Conservation (phyloP, 2,329 filamentous ascomycete species). For the Paecilomyces formosus region DNA sequence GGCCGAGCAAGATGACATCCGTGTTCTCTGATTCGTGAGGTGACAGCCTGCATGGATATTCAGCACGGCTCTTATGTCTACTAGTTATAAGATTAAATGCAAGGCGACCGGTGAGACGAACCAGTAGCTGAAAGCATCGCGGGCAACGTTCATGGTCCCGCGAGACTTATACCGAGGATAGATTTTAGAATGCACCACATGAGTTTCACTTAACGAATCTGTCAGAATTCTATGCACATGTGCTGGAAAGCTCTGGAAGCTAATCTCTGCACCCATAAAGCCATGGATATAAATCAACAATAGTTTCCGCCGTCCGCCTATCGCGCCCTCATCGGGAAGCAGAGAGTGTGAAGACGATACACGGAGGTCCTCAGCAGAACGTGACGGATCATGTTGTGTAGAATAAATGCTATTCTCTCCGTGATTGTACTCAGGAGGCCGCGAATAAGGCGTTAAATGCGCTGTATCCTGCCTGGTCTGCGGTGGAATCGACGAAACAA, state of each 20-base stretch:
- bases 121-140: conserved; percentile 78
- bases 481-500: background rate
- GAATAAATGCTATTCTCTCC: conserved; percentile 9
- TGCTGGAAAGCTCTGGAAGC: conserved; percentile 79
- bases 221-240: conserved; percentile 73
- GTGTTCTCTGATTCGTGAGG: conserved; percentile 68
- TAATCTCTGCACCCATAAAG: conserved; percentile 82
- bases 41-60: conserved; percentile 47
- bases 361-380: background rate
- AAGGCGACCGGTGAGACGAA: conserved; percentile 21
- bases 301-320: conserved; percentile 43
- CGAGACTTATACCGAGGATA: conserved; percentile 37
- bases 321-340: background rate
- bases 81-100: background rate
- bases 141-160: conserved; percentile 52
- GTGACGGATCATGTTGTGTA: conserved; percentile 7
- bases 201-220: conserved; percentile 59
- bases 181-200: conserved; percentile 75
- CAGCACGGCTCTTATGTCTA: background rate
- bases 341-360: conserved; percentile 3
- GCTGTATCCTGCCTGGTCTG: background rate
- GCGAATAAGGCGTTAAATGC: background rate
- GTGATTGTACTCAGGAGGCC: conserved; percentile 1
- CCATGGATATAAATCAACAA: conserved; percentile 82
- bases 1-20: conserved; percentile 75